phyloP scores from a whole-genome alignment of 2,329 filamentous ascomycete species.

The Hypoxylon sp. region DNA sequence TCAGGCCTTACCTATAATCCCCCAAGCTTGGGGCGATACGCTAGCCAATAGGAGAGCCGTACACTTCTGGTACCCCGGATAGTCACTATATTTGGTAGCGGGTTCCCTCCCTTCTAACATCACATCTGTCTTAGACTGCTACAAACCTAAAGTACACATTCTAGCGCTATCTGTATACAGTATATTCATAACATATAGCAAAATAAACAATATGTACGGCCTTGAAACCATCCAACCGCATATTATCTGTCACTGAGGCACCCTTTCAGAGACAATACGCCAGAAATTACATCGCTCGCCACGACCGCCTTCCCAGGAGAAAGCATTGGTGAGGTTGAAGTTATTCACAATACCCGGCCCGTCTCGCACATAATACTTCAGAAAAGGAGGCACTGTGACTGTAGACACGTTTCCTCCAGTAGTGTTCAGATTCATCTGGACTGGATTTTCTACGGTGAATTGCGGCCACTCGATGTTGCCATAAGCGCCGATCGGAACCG shows the following conservation, averaged over 20 bases:
- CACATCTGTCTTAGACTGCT: neutral
- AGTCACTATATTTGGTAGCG: neutral
- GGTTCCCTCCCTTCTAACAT: conserved; percentile 4
- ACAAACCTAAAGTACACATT: neutral
- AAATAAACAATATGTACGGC: conserved; percentile 3
- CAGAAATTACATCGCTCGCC: conserved; percentile 51
- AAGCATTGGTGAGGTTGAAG: conserved; percentile 45
- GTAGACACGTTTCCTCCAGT: conserved; percentile 55
- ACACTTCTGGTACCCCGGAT: neutral
- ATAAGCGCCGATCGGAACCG: conserved; percentile 49
- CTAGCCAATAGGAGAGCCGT: conserved; percentile 23
- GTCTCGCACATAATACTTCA: conserved; percentile 48
- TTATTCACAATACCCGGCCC: conserved; percentile 50
- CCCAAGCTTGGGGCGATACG: conserved; percentile 27
- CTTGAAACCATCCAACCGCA: conserved; percentile 1
- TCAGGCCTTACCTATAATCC: neutral
- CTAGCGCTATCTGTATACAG: neutral
- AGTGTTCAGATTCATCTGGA: conserved; percentile 61
- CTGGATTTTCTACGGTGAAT: conserved; percentile 52
- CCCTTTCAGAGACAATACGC: conserved; percentile 45
- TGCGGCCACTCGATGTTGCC: conserved; percentile 53
- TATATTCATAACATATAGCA: conserved; percentile 7
- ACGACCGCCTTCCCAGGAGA: conserved; percentile 50
- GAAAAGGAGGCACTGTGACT: conserved; percentile 45
- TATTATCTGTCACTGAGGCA: conserved; percentile 42